A percentile compares a stretch with the other conserved stretches of the same genome.
Conservation (phyloP, 73 alveolate species). For the Breviolum minutum region DNA sequence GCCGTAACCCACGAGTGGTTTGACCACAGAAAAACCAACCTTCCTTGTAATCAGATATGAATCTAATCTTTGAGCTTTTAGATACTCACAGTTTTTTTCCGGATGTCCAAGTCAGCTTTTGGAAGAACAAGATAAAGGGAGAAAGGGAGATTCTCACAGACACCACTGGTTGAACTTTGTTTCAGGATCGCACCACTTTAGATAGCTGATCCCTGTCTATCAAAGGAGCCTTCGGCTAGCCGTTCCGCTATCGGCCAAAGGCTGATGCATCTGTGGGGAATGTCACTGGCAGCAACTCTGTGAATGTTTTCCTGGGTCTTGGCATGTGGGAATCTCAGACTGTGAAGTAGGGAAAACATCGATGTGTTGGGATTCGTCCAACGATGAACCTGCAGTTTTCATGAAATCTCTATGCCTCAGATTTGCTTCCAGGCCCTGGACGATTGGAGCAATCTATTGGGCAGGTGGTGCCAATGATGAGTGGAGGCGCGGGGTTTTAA, state of each 20-base stretch:
- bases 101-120: background rate
- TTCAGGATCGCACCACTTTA: background rate
- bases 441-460: conserved; percentile 93
- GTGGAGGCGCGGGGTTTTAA: conserved; percentile 43
- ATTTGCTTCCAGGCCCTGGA: conserved; percentile 58
- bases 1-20: too few species aligned
- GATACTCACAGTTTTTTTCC: too few species aligned
- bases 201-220: background rate
- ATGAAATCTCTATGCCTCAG: background rate
- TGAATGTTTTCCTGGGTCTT: conserved; percentile 96
- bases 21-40: too few species aligned
- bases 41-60: too few species aligned
- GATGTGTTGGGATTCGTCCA: background rate
- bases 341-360: background rate
- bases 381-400: background rate
- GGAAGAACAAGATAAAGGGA: background rate
- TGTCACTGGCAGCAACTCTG: conserved; percentile 96
- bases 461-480: conserved; percentile 20
- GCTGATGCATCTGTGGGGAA: conserved; percentile 97
- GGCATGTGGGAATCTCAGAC: conserved; percentile 37
- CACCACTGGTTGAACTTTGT: background rate
- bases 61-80: too few species aligned
- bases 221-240: background rate
- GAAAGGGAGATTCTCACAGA: background rate
- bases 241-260: background rate